Evolutionary conservation across 1,284 basidiomycete genomes (phyloP).

Genomic region (Boletus semigastroideus): DNA sequence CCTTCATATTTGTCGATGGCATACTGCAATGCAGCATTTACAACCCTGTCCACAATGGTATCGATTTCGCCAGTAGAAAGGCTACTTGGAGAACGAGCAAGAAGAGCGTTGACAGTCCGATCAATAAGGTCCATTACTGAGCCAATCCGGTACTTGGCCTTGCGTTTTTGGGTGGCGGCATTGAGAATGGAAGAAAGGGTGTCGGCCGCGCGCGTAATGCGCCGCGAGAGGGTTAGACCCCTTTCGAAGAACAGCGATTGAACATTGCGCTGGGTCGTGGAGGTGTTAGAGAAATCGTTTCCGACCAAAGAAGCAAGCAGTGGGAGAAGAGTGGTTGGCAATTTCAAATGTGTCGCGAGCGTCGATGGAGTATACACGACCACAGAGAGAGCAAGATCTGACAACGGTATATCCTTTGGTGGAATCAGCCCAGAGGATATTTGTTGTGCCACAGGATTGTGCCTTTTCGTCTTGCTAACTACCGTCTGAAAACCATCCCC

Average conservation of each 20-base stretch:
- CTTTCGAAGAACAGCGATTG: conserved; percentile 69
- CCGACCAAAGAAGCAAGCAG: conserved; percentile 84
- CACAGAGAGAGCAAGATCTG: conserved; percentile 50
- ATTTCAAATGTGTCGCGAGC: conserved; percentile 64
- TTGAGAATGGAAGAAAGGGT: conserved; percentile 55
- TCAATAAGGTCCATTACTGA: conserved; percentile 77
- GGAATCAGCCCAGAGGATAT: conserved; percentile 54
- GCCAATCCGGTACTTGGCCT: conserved; percentile 52
- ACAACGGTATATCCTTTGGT: conserved; percentile 39
- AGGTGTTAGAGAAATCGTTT: conserved; percentile 74
- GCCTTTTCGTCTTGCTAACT: conserved; percentile 43
- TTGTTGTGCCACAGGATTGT: conserved; percentile 32
- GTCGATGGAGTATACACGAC: conserved; percentile 61
- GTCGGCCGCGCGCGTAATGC: conserved; percentile 56
- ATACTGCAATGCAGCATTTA: conserved; percentile 73
- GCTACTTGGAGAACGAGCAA: conserved; percentile 47
- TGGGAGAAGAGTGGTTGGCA: conserved; percentile 75
- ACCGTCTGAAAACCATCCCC: conserved; percentile 66
- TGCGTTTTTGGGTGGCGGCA: conserved; percentile 44
- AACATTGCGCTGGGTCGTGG: conserved; percentile 45
- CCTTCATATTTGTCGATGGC: conserved; percentile 59
- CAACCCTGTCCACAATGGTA: conserved; percentile 62
- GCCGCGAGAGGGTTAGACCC: conserved; percentile 51
- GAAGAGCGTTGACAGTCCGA: conserved; percentile 55
- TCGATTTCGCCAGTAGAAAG: conserved; percentile 64